Evolutionary conservation across 2,329 filamentous ascomycete genomes (phyloP), one percentile per base, ranked within the genome.

Genomic region (Periconia sp.): DNA sequence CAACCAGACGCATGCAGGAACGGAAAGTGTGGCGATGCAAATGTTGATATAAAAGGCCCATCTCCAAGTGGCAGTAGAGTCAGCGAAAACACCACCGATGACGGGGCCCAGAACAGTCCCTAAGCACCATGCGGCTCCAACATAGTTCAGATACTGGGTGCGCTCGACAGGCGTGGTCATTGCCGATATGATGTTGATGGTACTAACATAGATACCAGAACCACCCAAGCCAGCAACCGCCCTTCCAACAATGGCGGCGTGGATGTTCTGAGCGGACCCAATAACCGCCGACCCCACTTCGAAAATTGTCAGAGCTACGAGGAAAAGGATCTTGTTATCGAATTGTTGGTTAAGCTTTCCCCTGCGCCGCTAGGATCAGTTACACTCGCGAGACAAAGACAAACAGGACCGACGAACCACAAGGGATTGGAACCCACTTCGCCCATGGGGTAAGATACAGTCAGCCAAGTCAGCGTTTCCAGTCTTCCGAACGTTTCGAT

Each of bases 61-160:
- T 23, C 52, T 18, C 52, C 52, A 50, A 3, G 42, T 47, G 23
- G 52, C 52, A 11, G 20, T 2, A 2, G 33, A 23, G 2, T 44
- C 41, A 2, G 47, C 70, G 35, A 81, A 80, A 0, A 74, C 75
- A 19, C 79, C 78, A 15, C 78, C 78, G 9, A 81, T 65, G 17
- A 81, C 66, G 0, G 79, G 79, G 0, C 80, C 80, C 0, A 81
- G 59, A 41, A 57, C 57, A 5, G 71, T 75, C 2, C 79, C 80
- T 3, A 79, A 45, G 40, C 79, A 77, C 76, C 77, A 81, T 0
- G 59, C 57, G 3, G 73, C 48, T 2, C 69, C 71, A 1, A 61
- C 61, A 1, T 62, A 56, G 13, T 51, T 59, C n/a, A 74, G 65
- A 52, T 75, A 77, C 1, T 66, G 41, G 0, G 65, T 57, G 0